A percentile compares a stretch with the other conserved stretches of the same genome.
Conservation (phyloP, 139 green algal genomes). For the Closterium sp. region DNA sequence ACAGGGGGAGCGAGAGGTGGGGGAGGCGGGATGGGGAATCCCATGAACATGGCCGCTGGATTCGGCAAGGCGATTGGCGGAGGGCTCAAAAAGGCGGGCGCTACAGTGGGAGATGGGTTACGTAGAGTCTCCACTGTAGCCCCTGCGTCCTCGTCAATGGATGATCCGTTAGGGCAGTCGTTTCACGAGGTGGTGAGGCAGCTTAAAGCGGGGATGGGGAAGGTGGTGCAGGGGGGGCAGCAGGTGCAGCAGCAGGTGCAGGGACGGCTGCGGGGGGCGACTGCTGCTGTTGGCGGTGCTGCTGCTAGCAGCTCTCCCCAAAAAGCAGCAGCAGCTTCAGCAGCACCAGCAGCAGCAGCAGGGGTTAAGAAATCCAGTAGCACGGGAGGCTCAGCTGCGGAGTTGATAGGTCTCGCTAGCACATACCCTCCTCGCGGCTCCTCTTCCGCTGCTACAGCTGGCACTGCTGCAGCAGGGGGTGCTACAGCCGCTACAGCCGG, state of each 20-base stretch:
- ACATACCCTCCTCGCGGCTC: neutral
- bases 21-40: neutral
- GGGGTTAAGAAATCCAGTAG: neutral
- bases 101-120: neutral
- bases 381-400: neutral
- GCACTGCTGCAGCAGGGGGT: too few species aligned
- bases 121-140: neutral
- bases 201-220: neutral
- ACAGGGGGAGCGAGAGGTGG: neutral
- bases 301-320: neutral
- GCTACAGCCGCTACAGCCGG: neutral
- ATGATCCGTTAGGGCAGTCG: neutral
- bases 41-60: neutral
- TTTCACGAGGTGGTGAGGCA: neutral
- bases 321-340: neutral
- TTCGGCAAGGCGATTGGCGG: neutral
- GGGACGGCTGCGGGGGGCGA: neutral
- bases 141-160: neutral
- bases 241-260: neutral
- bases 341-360: too few species aligned
- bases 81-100: neutral
- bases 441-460: neutral
- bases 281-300: neutral
- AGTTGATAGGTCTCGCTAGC: neutral
- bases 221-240: neutral